Base-by-base conservation (phyloP, 2,329 filamentous ascomycete species). In the Madurella mycetomatis region DNA sequence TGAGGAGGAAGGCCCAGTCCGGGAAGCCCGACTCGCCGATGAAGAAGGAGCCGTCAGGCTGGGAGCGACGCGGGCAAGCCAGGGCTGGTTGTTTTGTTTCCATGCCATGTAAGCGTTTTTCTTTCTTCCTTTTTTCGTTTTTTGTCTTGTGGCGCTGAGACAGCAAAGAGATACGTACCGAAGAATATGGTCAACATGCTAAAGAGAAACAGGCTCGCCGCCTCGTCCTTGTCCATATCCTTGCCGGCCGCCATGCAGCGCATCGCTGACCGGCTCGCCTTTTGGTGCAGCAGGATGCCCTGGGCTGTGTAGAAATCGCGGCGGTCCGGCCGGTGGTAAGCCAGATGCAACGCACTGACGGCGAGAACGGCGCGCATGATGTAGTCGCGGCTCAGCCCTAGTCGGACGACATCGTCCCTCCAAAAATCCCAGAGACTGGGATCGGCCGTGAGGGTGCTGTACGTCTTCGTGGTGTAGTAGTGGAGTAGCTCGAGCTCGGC, bases 401-500 rank as follows among this genome's bases (percentile, higher is more conserved):
- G 62, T n/a, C 72, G 70, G 11, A 78, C 73, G 2, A 76, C 72
- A 49, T 73, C 74, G 8, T 75, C 67, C 7, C 73, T 72, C 73
- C 76, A 81, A 31, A 80, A 70, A 34, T 70, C 68, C 41, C 73
- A 73, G 2, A 78, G 57, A 7, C 66, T 59, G 0, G 72, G 66
- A 39, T 76, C 71, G 7, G 65, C 66, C 4, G 72, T 72, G 2
- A 81, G 64, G 0, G 77, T 80, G n/a, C 70, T 66, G 49, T 72
- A 73, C 0, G 79, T 82, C 9, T 72, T 73, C 0, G 72, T 76
- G 43, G 71, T 73, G 58, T 72, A 82, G 64, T 82, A 77, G 60
- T 82, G 77, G 7, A 82, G 67, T 1, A 82, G 70, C 58, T 81
- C 77, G 9, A 81, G 69, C 44, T 81, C 76, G 11, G 72, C 61